A percentile compares a stretch with the other conserved stretches of the same genome.
phyloP scores from a whole-genome alignment of 2,329 filamentous ascomycete genomes.

The Apiospora rasikravindrae region DNA sequence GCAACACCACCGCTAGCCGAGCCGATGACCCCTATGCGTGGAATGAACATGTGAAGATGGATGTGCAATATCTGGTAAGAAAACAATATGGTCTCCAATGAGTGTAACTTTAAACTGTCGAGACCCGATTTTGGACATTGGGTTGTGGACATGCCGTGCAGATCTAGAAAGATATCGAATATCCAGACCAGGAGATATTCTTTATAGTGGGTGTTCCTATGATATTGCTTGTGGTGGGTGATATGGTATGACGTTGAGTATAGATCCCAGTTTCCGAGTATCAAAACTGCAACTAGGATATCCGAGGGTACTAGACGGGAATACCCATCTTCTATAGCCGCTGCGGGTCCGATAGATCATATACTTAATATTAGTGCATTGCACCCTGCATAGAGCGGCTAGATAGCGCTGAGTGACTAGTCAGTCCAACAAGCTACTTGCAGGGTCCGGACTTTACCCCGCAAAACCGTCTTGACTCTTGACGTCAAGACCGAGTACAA shows the following conservation, averaged over 20 bases:
- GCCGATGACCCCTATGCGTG: not conserved
- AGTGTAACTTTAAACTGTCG: too few relatives aligned
- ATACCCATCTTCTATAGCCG: not conserved
- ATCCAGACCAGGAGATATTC: too few relatives aligned
- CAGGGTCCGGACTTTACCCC: not conserved
- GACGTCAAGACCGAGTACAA: not conserved
- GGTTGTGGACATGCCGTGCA: too few relatives aligned
- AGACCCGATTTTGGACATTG: too few relatives aligned
- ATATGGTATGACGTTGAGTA: not conserved
- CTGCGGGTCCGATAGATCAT: not conserved
- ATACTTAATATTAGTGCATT: not conserved
- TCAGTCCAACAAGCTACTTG: not conserved
- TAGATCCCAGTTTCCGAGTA: not conserved
- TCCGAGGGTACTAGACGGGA: not conserved
- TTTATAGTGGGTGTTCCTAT: too few relatives aligned
- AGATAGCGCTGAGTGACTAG: not conserved
- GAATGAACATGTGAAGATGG: not conserved
- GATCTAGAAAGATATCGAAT: too few relatives aligned
- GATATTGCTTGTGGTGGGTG: not conserved
- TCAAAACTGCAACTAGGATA: not conserved
- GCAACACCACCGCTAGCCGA: not conserved
- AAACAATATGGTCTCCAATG: not conserved
- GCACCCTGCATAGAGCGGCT: not conserved
- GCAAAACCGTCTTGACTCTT: constrained; percentile 10
- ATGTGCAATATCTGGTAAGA: not conserved